Evolutionary conservation across 371 early-diverging fungal species (phyloP), one percentile per base, ranked within the genome.

Genomic region (Blakeslea trispora): DNA sequence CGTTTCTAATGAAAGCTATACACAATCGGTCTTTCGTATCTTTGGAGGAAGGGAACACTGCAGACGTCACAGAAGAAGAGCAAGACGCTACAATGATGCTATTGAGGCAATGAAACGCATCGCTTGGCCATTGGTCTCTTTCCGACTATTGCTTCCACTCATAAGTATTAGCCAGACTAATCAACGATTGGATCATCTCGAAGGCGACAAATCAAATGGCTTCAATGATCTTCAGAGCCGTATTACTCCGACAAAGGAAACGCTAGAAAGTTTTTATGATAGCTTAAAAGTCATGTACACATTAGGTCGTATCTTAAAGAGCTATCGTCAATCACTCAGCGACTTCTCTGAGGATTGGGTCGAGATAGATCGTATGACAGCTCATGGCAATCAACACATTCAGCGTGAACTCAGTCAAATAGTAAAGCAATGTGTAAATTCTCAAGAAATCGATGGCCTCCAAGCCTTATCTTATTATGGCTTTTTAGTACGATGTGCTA

Each of bases 101-200:
- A 72, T 75, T 40, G 68, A 68, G 32, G 75, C 67, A 2, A 69
- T 72, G 63, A 71, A 70, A 17, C 55, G 65, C 0, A 63, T 75
- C 2, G 63, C 72, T 0, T 72, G 72, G 72, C 64, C 72, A 0
- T 31, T 72, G 40, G 68, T 69, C 10, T 72, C 75, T 1, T 75
- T 70, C 43, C 52, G 72, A 10, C 35, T 75, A 17, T 21, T 75
- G 2, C 18, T 64, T 3, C 75, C 75, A 1, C 44, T 72, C 14
- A 48, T 74, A 23, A 61, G 51, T n/a, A 13, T 61, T 5, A 55
- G 51, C 15, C 55, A 61, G 40, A 50, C 55, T 5, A 41, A 53
- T n/a, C 45, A 32, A 0, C 34, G 53, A 8, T 15, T 59, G 13
- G 60, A 59, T 13, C 42, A 18, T 23, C 10, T 28, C 28, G 5